Conservation (phyloP, 1,139 yeast genomes). For the Arxiozyma bovina region DNA sequence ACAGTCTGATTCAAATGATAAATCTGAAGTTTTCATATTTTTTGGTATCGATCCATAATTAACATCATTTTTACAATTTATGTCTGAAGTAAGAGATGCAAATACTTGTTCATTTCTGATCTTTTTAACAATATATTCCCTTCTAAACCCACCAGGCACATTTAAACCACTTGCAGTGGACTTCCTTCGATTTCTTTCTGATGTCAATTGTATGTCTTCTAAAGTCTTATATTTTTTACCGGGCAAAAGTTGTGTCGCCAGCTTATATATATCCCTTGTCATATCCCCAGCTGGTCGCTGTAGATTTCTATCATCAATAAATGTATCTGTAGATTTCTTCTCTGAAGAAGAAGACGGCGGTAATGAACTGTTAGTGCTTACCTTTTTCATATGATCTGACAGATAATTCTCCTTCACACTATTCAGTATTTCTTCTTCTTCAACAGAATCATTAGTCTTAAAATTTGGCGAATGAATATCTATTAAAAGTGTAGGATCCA, state of each 20-base stretch:
- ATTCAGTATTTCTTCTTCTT: slow-evolving; percentile 24
- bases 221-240: slow-evolving; percentile 27
- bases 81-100: background rate
- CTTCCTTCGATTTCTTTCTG: slow-evolving; percentile 38
- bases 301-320: slow-evolving; percentile 6
- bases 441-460: slow-evolving; percentile 16
- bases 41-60: background rate
- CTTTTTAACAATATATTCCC: slow-evolving; percentile 48
- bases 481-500: slow-evolving; percentile 21
- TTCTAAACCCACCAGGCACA: slow-evolving; percentile 73
- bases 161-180: slow-evolving; percentile 60
- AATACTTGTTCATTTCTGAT: slow-evolving; percentile 27
- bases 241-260: slow-evolving; percentile 20
- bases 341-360: background rate
- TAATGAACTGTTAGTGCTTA: background rate
- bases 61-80: background rate
- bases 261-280: slow-evolving; percentile 48
- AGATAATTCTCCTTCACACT: slow-evolving; percentile 23
- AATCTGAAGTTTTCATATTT: background rate
- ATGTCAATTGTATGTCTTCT: slow-evolving; percentile 23
- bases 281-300: slow-evolving; percentile 60
- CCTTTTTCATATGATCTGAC: slow-evolving; percentile 8
- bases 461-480: slow-evolving; percentile 32
- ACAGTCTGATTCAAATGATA: background rate
- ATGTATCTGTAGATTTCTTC: background rate